These are phyloP conservation scores for Sclerotinia spermophila DNA, from an alignment of 2,329 filamentous ascomycete species.

Conservation along the genomic window DNA sequence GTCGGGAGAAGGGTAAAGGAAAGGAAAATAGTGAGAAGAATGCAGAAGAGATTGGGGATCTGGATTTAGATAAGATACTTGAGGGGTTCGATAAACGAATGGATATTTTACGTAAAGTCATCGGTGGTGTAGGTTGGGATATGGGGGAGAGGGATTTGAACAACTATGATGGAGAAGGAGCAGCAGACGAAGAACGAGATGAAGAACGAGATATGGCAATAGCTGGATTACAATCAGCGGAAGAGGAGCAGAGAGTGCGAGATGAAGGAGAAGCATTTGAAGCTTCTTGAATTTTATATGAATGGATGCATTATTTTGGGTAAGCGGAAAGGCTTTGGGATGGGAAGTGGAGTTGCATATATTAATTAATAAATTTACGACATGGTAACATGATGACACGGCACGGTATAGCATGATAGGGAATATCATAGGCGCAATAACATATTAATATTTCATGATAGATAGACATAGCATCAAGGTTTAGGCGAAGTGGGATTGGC, in stretches of 20 bases:
- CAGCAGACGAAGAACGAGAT: constrained; percentile 13
- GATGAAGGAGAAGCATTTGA: not conserved
- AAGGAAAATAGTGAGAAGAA: constrained; percentile 14
- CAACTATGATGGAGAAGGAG: constrained; percentile 7
- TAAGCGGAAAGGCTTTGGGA: not conserved
- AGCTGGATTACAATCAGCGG: not conserved
- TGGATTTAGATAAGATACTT: constrained; percentile 50
- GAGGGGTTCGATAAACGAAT: constrained; percentile 58
- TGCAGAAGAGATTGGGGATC: constrained; percentile 31
- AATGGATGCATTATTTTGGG: not conserved
- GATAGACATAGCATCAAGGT: not conserved
- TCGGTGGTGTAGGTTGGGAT: constrained; percentile 37
- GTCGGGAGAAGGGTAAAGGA: constrained; percentile 11
- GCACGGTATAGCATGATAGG: not conserved
- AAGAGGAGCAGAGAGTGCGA: not conserved
- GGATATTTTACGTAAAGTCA: constrained; percentile 50
- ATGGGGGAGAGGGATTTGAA: not conserved
- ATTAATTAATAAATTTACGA: not conserved
- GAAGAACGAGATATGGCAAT: constrained; percentile 11
- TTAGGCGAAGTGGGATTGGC: not conserved
- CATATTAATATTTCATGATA: not conserved
- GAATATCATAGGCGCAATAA: not conserved
- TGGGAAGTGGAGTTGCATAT: not conserved
- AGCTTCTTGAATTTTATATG: not conserved
- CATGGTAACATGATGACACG: not conserved